Percentiles rank a stretch among this genome's conserved stretches.
These are phyloP conservation scores for Blastobotrys capitulatus DNA, from an alignment of 1,139 yeast species.

Conservation along the genomic window DNA sequence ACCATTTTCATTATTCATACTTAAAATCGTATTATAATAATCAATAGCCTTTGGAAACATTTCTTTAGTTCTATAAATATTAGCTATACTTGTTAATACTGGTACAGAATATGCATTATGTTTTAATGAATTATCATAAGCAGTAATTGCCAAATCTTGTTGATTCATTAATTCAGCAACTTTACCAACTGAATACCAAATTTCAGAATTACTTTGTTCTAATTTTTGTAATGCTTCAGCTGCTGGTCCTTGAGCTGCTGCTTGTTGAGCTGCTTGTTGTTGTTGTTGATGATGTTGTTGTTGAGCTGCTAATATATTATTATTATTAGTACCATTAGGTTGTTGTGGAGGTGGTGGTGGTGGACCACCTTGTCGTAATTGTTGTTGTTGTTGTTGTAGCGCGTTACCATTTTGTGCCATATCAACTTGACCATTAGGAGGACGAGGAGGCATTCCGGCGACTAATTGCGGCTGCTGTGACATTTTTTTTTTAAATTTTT, in stretches of 20 bases:
- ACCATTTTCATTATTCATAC: constrained; percentile 80
- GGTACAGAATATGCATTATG: constrained; percentile 83
- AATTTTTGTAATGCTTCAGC: constrained; percentile 27
- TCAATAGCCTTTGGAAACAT: constrained; percentile 93
- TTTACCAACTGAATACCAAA: constrained; percentile 87
- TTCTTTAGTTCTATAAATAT: constrained; percentile 81
- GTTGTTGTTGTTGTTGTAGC: constrained; percentile 4
- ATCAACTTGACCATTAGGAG: constrained; percentile 14
- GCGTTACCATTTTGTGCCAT: constrained; percentile 6
- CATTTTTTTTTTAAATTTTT: constrained; percentile 9
- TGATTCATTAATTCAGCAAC: constrained; percentile 89
- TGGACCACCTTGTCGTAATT: background rate
- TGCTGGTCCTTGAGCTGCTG: constrained; percentile 3
- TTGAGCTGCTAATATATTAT: background rate
- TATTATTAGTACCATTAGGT: background rate
- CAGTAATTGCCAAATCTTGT: constrained; percentile 79
- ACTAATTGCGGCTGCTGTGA: constrained; percentile 15
- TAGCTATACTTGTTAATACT: constrained; percentile 80
- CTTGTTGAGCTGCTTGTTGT: constrained; percentile 3
- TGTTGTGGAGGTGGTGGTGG: background rate
- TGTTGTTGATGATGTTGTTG: constrained; percentile 25
- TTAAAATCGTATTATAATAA: constrained; percentile 79
- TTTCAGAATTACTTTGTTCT: constrained; percentile 62
- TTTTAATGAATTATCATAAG: constrained; percentile 85
- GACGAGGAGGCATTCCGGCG: constrained; percentile 11